Conservation (phyloP, 225 moss, liverwort and hornwort genomes). For the Polytrichum formosum region DNA sequence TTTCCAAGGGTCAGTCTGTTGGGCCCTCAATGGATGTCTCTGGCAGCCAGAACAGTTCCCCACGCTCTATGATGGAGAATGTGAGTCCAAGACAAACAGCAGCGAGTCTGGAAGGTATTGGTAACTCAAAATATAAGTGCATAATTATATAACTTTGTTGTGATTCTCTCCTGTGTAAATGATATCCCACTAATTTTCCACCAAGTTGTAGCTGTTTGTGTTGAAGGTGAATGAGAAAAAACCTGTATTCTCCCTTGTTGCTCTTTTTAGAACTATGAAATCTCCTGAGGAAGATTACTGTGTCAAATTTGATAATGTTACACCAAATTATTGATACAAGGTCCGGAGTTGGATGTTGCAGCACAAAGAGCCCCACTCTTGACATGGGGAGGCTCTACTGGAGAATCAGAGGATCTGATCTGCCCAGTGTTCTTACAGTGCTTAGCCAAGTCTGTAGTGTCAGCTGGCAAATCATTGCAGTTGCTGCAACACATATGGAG, state of each 20-base stretch:
- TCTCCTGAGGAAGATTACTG: too few species aligned
- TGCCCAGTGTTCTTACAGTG: slow-evolving; percentile 85
- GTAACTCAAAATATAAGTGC: not conserved
- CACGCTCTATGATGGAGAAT: slow-evolving; percentile 39
- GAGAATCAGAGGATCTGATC: slow-evolving; percentile 52
- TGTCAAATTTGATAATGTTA: too few species aligned
- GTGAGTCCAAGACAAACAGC: slow-evolving; percentile 42
- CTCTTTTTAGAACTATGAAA: too few species aligned
- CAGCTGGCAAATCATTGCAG: slow-evolving; percentile 98
- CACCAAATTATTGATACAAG: slow-evolving; percentile 13
- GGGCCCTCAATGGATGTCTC: slow-evolving; percentile 30
- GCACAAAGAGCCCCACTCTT: slow-evolving; percentile 20
- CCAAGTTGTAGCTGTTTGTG: too few species aligned
- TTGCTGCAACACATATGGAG: slow-evolving; percentile 81
- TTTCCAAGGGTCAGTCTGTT: slow-evolving; percentile 20
- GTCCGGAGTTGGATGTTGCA: slow-evolving; percentile 24
- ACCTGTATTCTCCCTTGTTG: too few species aligned
- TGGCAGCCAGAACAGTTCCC: slow-evolving; percentile 28
- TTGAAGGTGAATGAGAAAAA: too few species aligned
- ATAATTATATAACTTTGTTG: not conserved
- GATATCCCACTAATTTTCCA: too few species aligned
- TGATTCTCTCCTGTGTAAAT: not conserved
- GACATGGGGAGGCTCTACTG: slow-evolving; percentile 12
- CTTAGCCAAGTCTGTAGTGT: slow-evolving; percentile 81
- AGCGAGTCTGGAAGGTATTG: slow-evolving; percentile 37